Evolutionary conservation across 1,284 basidiomycete species (phyloP).

Genomic region (Tetrapyrgos nigripes): DNA sequence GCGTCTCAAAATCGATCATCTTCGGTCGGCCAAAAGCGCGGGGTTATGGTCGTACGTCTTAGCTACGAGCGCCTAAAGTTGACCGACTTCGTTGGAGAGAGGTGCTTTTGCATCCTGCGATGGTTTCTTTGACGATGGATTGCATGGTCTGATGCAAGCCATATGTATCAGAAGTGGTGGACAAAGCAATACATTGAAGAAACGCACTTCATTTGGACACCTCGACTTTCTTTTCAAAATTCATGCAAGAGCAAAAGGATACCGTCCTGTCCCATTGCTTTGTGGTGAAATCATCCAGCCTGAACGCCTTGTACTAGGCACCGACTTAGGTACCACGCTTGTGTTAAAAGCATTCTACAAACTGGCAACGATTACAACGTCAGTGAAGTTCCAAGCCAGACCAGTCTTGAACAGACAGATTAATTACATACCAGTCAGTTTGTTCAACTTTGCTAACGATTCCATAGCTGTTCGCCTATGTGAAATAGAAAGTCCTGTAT

Average conservation of each 20-base stretch:
- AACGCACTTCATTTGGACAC: conserved; percentile 63
- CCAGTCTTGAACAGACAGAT: neutral
- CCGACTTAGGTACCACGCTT: conserved; percentile 80
- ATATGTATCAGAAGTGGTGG: conserved; percentile 10
- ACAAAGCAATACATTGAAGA: neutral
- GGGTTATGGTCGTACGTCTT: no score
- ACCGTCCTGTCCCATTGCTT: conserved; percentile 81
- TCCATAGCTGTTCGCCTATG: conserved; percentile 73
- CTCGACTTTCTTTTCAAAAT: no score
- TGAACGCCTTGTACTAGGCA: conserved; percentile 69
- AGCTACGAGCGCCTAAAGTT: conserved; percentile 77
- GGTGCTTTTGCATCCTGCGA: conserved; percentile 70
- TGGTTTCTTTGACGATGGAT: conserved; percentile 71
- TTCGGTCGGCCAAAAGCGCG: no score
- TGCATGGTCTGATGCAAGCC: conserved; percentile 57
- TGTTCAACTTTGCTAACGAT: conserved; percentile 58
- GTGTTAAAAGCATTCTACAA: conserved; percentile 77
- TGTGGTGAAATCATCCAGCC: conserved; percentile 64
- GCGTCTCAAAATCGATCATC: no score
- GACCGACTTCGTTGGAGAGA: conserved; percentile 77
- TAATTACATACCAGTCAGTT: conserved; percentile 58
- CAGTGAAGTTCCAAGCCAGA: no score
- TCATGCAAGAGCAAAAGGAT: no score
- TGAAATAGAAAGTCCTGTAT: conserved; percentile 72
- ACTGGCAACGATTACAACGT: neutral